Evolutionary conservation across 2,329 filamentous ascomycete genomes (phyloP).

Genomic region (Pseudogymnoascus sp.): DNA sequence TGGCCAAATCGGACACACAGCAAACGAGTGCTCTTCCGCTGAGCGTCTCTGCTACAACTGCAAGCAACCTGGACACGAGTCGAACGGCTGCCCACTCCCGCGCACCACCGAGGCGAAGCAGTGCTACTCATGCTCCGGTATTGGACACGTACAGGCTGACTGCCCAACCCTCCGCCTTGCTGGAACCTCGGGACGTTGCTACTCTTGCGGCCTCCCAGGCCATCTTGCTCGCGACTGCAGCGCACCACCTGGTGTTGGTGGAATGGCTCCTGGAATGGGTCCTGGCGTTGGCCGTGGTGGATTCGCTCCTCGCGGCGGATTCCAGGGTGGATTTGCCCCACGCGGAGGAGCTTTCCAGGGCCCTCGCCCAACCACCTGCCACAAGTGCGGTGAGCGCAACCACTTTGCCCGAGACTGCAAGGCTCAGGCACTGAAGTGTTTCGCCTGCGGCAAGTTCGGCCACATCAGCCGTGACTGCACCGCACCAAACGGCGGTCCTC

Average conservation of each 20-base stretch:
- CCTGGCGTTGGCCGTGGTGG: conserved; percentile 54
- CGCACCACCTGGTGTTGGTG: conserved; percentile 51
- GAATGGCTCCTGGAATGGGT: conserved; percentile 23
- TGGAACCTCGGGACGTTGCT: conserved; percentile 79
- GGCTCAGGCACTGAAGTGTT: conserved; percentile 71
- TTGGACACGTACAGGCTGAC: conserved; percentile 97
- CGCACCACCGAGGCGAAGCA: conserved; percentile 98
- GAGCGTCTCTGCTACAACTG: conserved; percentile 99
- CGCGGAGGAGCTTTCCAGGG: conserved; percentile 69
- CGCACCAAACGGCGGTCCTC: conserved; percentile 86
- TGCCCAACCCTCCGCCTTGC: conserved; percentile 91
- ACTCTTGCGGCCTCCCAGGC: conserved; percentile 88
- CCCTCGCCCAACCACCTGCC: conserved; percentile 61
- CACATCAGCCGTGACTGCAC: conserved; percentile 69
- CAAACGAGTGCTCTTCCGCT: conserved; percentile 92
- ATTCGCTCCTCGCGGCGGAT: conserved; percentile 64
- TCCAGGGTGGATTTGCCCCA: conserved; percentile 49
- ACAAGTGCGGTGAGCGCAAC: conserved; percentile 80
- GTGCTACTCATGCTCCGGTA: conserved; percentile 98
- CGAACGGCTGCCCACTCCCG: conserved; percentile 91
- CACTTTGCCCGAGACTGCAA: conserved; percentile 97
- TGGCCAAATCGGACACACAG: conserved; percentile 73
- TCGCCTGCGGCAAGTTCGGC: conserved; percentile 63
- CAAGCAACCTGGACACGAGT: conserved; percentile 78
- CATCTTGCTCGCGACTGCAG: conserved; percentile 89